Evolutionary conservation across 1,139 yeast genomes (phyloP).

Genomic region (Candida pseudoviswanathii): DNA sequence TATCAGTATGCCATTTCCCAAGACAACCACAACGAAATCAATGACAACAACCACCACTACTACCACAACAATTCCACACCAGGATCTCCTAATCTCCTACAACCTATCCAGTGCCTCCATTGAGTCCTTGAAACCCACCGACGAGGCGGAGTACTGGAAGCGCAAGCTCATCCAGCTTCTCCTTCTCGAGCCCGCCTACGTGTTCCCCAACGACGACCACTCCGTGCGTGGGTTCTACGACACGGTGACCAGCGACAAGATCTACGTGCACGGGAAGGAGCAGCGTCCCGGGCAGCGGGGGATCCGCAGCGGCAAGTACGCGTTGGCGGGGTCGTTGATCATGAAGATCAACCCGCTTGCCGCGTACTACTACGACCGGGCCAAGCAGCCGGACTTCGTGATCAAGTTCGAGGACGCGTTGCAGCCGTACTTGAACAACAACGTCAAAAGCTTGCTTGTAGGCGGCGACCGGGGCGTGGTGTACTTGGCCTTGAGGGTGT

Average conservation of each 20-base stretch:
- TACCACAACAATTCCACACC: neutral
- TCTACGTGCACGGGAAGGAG: conserved; percentile 12
- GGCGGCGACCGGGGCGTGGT: conserved; percentile 2
- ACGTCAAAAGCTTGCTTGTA: neutral
- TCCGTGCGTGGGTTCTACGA: conserved; percentile 13
- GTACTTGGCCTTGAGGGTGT: conserved; percentile 7
- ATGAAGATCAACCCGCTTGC: conserved; percentile 11
- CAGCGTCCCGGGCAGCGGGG: conserved; percentile 17
- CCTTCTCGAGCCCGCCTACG: conserved; percentile 8
- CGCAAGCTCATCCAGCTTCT: conserved; percentile 7
- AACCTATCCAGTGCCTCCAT: conserved; percentile 2
- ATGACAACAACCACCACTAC: neutral
- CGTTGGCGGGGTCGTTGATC: conserved; percentile 7
- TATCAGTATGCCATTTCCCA: neutral
- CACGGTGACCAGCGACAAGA: conserved; percentile 10
- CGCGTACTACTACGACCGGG: conserved; percentile 5
- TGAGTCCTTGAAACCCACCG: conserved; percentile 4
- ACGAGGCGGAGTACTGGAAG: conserved; percentile 11
- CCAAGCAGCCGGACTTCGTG: conserved; percentile 3
- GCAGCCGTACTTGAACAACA: conserved; percentile 4
- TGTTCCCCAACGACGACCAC: conserved; percentile 16
- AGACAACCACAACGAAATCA: neutral
- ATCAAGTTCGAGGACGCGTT: conserved; percentile 9
- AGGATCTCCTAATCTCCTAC: neutral
- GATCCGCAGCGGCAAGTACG: conserved; percentile 6